Evolutionary conservation across 1,284 basidiomycete species (phyloP).

Genomic region (Ganoderma boninense): DNA sequence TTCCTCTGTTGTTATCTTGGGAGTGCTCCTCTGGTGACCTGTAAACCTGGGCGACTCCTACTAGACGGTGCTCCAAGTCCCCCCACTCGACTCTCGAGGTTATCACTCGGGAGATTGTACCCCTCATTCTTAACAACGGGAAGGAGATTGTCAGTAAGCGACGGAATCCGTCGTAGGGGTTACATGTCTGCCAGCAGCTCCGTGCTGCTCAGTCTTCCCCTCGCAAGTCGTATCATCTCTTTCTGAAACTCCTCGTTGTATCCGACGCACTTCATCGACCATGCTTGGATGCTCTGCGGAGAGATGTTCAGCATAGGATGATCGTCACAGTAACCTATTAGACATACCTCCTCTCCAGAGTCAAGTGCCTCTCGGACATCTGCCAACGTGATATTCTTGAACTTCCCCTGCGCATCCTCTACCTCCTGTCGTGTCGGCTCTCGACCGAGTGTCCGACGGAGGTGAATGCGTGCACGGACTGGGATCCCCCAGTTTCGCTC

Average conservation of each 20-base stretch:
- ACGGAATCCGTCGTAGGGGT: too few relatives aligned
- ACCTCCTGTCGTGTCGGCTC: constrained; percentile 35
- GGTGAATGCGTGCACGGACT: constrained; percentile 30
- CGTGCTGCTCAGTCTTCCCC: background rate
- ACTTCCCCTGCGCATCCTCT: constrained; percentile 19
- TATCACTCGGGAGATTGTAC: too few relatives aligned
- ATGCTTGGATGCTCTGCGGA: constrained; percentile 22
- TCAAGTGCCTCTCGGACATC: constrained; percentile 12
- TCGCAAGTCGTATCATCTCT: constrained; percentile 11
- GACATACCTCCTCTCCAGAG: constrained; percentile 15
- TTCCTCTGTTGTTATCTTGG: too few relatives aligned
- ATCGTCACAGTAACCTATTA: background rate
- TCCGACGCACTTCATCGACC: constrained; percentile 43
- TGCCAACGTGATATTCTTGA: constrained; percentile 23
- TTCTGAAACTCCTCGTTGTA: constrained; percentile 42
- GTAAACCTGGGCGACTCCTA: too few relatives aligned
- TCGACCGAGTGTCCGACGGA: constrained; percentile 30
- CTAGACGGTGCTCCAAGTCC: too few relatives aligned
- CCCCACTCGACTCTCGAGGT: too few relatives aligned
- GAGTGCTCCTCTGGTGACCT: too few relatives aligned
- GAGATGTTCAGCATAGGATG: background rate
- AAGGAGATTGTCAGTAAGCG: background rate
- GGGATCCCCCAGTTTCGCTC: constrained; percentile 33
- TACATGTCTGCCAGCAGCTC: background rate
- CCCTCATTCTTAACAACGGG: background rate